These are phyloP conservation scores for Hypoxylon sp. DNA, from an alignment of 2,329 filamentous ascomycete species.

Conservation along the genomic window DNA sequence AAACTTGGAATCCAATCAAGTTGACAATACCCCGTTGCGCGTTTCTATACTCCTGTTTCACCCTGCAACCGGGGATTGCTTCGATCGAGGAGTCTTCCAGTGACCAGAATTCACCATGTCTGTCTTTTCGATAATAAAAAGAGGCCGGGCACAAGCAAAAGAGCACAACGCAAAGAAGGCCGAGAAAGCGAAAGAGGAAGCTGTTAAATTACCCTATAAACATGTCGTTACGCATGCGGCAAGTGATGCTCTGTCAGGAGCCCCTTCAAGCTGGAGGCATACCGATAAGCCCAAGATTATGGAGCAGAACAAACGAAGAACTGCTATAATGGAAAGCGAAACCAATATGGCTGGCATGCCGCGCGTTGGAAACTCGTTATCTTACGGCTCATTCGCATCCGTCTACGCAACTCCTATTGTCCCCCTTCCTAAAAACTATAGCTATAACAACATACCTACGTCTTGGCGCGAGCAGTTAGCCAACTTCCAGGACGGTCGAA, in stretches of 20 bases:
- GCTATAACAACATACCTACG: conserved; percentile 59
- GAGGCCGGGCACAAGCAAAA: conserved; percentile 69
- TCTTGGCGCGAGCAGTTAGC: conserved; percentile 45
- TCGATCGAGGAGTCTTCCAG: neutral
- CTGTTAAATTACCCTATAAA: conserved; percentile 65
- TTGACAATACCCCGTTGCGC: conserved; percentile 6
- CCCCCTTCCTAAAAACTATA: conserved; percentile 61
- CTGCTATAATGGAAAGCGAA: conserved; percentile 62
- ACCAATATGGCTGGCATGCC: conserved; percentile 54
- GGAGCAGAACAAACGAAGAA: conserved; percentile 66
- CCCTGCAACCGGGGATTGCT: neutral
- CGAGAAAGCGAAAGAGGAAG: conserved; percentile 63
- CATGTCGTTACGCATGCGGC: conserved; percentile 75
- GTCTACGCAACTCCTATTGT: conserved; percentile 59
- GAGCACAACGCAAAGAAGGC: conserved; percentile 65
- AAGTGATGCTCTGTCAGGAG: conserved; percentile 69
- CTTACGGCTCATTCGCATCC: conserved; percentile 64
- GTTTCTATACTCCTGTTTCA: neutral
- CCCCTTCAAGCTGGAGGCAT: conserved; percentile 66
- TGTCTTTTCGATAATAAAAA: conserved; percentile 69
- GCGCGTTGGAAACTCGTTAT: conserved; percentile 65
- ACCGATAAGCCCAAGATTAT: conserved; percentile 64
- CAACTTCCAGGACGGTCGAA: conserved; percentile 39
- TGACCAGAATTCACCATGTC: conserved; percentile 61
- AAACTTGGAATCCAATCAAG: neutral